Evolutionary conservation across 1,284 basidiomycete species (phyloP).

Genomic region (Tylopilus orsonianus): DNA sequence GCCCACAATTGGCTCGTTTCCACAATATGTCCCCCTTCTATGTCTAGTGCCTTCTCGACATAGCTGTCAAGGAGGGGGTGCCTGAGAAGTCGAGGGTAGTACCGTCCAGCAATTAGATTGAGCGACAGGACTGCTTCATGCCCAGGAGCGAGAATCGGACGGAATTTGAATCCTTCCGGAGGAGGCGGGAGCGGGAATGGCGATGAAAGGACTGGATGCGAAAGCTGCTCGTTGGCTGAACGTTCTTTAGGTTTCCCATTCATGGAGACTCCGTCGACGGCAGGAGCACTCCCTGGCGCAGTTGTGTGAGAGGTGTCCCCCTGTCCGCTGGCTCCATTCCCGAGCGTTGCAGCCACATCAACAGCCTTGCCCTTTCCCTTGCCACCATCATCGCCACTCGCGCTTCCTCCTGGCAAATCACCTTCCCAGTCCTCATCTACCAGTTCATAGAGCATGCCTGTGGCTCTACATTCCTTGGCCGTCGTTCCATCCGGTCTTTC

Average conservation of each 20-base stretch:
- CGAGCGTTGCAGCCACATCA: slow-evolving; percentile 15
- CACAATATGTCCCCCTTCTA: slow-evolving; percentile 37
- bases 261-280: slow-evolving; percentile 11
- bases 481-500: slow-evolving; percentile 27
- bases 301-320: slow-evolving; percentile 21
- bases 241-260: slow-evolving; percentile 18
- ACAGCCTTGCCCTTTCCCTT: slow-evolving; percentile 34
- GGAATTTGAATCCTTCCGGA: slow-evolving; percentile 64
- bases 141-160: slow-evolving; percentile 62
- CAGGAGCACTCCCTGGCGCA: slow-evolving; percentile 9
- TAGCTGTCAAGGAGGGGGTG: slow-evolving; percentile 54
- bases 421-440: slow-evolving; percentile 70
- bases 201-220: slow-evolving; percentile 38
- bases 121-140: slow-evolving; percentile 66
- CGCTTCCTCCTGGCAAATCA: slow-evolving; percentile 17
- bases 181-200: slow-evolving; percentile 56
- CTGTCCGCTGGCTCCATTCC: slow-evolving; percentile 6
- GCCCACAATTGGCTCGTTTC: slow-evolving; percentile 57
- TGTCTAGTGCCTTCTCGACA: slow-evolving; percentile 40
- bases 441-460: slow-evolving; percentile 72
- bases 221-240: slow-evolving; percentile 36
- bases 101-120: slow-evolving; percentile 67
- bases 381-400: slow-evolving; percentile 10
- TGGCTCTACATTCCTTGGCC: slow-evolving; percentile 59
- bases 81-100: slow-evolving; percentile 65